Evolutionary conservation across 805 yeast genomes (phyloP).

Genomic region (Nadsonia fulvescens): DNA sequence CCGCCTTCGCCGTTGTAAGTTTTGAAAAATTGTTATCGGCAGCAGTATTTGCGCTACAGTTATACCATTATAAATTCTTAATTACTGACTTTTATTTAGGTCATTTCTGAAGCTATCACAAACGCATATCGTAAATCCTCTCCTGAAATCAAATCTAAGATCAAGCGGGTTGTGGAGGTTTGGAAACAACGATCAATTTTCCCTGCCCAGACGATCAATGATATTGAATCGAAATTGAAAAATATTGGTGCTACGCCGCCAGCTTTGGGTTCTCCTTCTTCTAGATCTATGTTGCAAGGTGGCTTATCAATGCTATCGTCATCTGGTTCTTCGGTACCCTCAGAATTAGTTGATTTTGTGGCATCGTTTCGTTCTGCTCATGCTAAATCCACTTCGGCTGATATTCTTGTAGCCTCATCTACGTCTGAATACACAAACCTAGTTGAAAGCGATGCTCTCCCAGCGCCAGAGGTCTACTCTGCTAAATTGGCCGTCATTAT

Average conservation of each 20-base stretch:
- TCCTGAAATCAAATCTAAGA: slow-evolving; percentile 29
- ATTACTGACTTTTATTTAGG: slow-evolving; percentile 7
- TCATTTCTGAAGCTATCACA: slow-evolving; percentile 21
- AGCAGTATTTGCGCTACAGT: no score
- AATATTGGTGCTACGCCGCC: no score
- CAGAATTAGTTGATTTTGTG: no score
- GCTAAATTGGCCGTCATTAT: slow-evolving; percentile 13
- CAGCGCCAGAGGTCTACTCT: slow-evolving; percentile 19
- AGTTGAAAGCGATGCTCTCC: slow-evolving; percentile 15
- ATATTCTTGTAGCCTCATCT: no score
- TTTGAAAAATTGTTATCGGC: no score
- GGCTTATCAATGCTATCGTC: no score
- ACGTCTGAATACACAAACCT: slow-evolving; percentile 7
- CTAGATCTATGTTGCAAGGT: no score
- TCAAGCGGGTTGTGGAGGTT: slow-evolving; percentile 41
- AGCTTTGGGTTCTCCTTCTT: no score
- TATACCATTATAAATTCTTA: no score
- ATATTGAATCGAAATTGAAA: slow-evolving; percentile 14
- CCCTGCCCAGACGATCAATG: slow-evolving; percentile 16
- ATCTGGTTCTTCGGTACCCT: no score
- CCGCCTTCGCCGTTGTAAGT: slow-evolving; percentile 32
- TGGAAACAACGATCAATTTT: slow-evolving; percentile 50
- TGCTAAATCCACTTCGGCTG: no score
- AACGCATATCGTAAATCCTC: slow-evolving; percentile 21
- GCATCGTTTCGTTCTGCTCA: no score